Evolutionary conservation across 2,329 filamentous ascomycete genomes (phyloP), one percentile per base, ranked within the genome.

Genomic region (Trichoderma harzianum): DNA sequence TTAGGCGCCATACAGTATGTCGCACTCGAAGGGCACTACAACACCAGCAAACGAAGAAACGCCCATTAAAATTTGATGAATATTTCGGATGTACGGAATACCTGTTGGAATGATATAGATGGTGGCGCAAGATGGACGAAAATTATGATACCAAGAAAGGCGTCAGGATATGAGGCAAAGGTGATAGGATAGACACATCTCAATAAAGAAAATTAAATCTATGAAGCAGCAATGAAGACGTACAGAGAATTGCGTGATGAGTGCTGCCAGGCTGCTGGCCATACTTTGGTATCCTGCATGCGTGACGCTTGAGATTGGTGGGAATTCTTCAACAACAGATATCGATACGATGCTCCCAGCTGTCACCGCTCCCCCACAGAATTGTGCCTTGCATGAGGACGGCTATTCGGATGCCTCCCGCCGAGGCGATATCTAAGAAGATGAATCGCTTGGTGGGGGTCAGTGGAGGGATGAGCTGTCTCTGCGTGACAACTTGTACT

Each of bases 1-100:
- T 14, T 74, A 92, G 90, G 91, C 90, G 60, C 91, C 91, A 1
- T 93, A 92, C 77, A 92, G 89, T 78, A 91, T 93, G 89, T 90
- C 90, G 10, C 83, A 84, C 60, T 90, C 90, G 1, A 88, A 85
- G 74, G 90, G 90, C 24, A 86, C 88, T 1, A 86, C 87, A 14
- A 92, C 90, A 3, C 90, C 90, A 16, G 83, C 84, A 0, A 79
- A 80, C 6, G 82, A 84, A 66, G 83, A 83, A 34, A 30, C 78
- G 1, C 76, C 78, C 16, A 75, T 76, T 14, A 78, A 81, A 72
- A 73, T 68, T 30, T 72, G 47, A 69, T 32, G 64, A 43, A 30
- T 18, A 36, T 66, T 28, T 69, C 26, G 21, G 16, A 51, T 69
- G 39, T 7, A 24, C 24, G 32, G 26, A 30, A 43, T 26, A 39